These are phyloP conservation scores for Hypoxylon trugodes DNA, from an alignment of 495 filamentous ascomycete genomes.

Conservation along the genomic window DNA sequence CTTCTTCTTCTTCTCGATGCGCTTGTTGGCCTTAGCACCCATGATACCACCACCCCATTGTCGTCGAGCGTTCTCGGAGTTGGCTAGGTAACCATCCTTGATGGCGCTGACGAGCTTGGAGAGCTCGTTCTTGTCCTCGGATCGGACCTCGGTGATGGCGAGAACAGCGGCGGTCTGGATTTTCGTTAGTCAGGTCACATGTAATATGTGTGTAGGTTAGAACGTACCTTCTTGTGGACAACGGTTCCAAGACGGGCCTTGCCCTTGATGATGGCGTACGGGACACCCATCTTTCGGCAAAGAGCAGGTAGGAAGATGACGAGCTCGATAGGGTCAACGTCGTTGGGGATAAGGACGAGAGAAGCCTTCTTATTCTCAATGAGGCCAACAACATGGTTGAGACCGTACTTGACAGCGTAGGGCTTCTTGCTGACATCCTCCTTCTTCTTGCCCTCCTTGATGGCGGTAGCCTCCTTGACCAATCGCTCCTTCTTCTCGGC, in stretches of 20 bases:
- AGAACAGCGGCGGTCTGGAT: conserved; percentile 91
- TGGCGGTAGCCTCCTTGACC: conserved; percentile 94
- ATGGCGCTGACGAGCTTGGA: conserved; percentile 93
- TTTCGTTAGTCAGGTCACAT: conserved; percentile 36
- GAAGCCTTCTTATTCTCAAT: conserved; percentile 99
- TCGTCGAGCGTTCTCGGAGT: conserved; percentile 90
- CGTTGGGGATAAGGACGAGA: conserved; percentile 97
- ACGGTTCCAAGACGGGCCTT: conserved; percentile 99
- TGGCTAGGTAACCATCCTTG: conserved; percentile 98
- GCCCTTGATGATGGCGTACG: conserved; percentile 99
- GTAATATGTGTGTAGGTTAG: not conserved
- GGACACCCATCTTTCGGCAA: conserved; percentile 99
- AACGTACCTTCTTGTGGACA: conserved; percentile 94
- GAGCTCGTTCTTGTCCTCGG: conserved; percentile 97
- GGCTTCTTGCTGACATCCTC: conserved; percentile 99
- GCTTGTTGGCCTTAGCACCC: conserved; percentile 94
- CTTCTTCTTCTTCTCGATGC: conserved; percentile 96
- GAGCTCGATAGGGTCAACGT: conserved; percentile 99
- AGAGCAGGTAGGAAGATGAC: conserved; percentile 99
- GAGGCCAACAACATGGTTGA: conserved; percentile 99
- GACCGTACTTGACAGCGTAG: conserved; percentile 98
- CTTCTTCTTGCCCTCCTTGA: conserved; percentile 99
- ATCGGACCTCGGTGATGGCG: conserved; percentile 93
- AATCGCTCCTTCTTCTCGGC: conserved; percentile 99
- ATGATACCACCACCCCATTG: conserved; percentile 99